Conservation (phyloP, 352 stramenopile genomes). For the Bremia lactucae region DNA sequence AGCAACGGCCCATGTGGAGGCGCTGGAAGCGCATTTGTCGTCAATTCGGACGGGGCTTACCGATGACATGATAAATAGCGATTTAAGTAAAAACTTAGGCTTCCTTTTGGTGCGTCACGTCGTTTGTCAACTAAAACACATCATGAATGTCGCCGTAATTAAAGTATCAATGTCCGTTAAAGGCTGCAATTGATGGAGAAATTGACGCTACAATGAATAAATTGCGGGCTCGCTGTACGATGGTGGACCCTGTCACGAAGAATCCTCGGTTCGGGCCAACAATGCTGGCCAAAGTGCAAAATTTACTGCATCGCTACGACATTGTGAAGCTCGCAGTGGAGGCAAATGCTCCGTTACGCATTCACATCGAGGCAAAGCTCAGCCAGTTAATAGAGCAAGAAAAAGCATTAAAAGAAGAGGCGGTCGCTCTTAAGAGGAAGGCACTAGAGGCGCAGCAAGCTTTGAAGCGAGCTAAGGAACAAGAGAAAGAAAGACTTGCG, state of each 20-base stretch:
- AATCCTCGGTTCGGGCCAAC: constrained; percentile 64
- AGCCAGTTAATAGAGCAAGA: constrained; percentile 8
- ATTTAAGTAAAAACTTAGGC: constrained; percentile 11
- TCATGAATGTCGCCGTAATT: background rate
- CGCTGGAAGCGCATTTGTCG: constrained; percentile 28
- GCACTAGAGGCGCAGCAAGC: constrained; percentile 8
- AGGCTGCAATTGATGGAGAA: constrained; percentile 23
- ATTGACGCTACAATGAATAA: constrained; percentile 31
- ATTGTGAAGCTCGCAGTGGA: constrained; percentile 22
- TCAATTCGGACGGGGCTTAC: constrained; percentile 14
- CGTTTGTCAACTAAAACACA: background rate
- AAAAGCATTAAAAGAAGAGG: constrained; percentile 1
- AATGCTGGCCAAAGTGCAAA: constrained; percentile 55
- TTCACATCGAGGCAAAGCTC: constrained; percentile 13
- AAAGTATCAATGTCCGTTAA: background rate
- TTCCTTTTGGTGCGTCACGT: constrained; percentile 22
- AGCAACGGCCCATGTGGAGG: constrained; percentile 27
- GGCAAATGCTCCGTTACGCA: constrained; percentile 16
- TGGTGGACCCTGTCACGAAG: constrained; percentile 65
- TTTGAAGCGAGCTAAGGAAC: constrained; percentile 6
- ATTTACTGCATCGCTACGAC: constrained; percentile 45
- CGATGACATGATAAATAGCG: background rate
- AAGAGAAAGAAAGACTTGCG: constrained; percentile 15
- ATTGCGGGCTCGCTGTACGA: constrained; percentile 35
- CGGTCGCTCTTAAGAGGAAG: constrained; percentile 5